Evolutionary conservation across 2,329 filamentous ascomycete genomes (phyloP).

Genomic region (Pseudofabraea citricarpa): DNA sequence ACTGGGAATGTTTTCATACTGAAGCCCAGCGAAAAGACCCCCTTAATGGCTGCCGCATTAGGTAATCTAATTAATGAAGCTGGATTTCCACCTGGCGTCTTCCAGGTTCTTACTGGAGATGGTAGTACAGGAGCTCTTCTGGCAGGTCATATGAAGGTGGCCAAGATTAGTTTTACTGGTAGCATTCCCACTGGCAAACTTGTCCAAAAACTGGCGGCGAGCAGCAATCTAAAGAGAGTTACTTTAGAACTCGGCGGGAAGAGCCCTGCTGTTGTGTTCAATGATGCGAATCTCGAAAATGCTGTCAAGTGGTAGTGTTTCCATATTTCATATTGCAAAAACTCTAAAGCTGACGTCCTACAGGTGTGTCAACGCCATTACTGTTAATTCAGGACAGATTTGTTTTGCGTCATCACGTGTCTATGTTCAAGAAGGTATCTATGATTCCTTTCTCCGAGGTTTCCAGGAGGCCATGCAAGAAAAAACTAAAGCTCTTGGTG

Average conservation of each 20-base stretch:
- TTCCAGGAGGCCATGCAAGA: slow-evolving; percentile 62
- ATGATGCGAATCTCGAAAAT: slow-evolving; percentile 38
- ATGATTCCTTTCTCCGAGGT: slow-evolving; percentile 50
- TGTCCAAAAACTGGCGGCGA: slow-evolving; percentile 32
- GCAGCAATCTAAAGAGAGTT: slow-evolving; percentile 35
- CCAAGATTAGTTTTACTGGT: slow-evolving; percentile 36
- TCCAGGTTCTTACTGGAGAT: slow-evolving; percentile 35
- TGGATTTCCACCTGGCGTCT: slow-evolving; percentile 32
- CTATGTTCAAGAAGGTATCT: slow-evolving; percentile 57
- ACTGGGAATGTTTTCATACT: slow-evolving; percentile 48
- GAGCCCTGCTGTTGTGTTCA: slow-evolving; percentile 35
- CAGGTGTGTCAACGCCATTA: slow-evolving; percentile 37
- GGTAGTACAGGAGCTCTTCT: slow-evolving; percentile 30
- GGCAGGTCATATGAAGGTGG: slow-evolving; percentile 32
- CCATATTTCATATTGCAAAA: not conserved
- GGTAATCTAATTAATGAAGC: slow-evolving; percentile 20
- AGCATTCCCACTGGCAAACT: slow-evolving; percentile 31
- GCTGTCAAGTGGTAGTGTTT: slow-evolving; percentile 35
- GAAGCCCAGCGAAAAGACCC: slow-evolving; percentile 33
- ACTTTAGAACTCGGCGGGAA: slow-evolving; percentile 40
- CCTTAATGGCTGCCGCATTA: slow-evolving; percentile 46
- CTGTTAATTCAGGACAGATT: slow-evolving; percentile 68
- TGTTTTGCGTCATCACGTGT: slow-evolving; percentile 70
- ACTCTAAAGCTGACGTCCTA: not conserved
- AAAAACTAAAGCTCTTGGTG: slow-evolving; percentile 61